A percentile compares a stretch with the other conserved stretches of the same genome.
phyloP scores from a whole-genome alignment of 768 basidiomycete species.

The Serendipita sp. region DNA sequence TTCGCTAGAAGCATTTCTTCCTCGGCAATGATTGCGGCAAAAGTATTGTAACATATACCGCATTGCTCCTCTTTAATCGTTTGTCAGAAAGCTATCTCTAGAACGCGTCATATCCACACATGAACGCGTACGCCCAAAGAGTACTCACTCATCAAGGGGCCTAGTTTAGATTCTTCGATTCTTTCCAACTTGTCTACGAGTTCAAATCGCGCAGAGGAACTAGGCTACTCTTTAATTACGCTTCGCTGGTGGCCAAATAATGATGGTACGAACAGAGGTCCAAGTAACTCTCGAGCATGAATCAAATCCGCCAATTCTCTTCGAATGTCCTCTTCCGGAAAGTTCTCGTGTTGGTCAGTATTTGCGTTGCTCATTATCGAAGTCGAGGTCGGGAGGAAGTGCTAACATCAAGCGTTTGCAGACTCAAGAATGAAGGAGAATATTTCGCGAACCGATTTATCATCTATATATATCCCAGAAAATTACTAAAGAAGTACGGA shows the following conservation, averaged over 20 bases:
- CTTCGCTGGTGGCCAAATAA: no score
- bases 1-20: slow-evolving; percentile 59
- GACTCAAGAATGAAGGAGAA: no score
- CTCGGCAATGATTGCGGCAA: slow-evolving; percentile 52
- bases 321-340: background rate
- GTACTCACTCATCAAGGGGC: background rate
- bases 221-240: background rate
- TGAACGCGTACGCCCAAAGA: no score
- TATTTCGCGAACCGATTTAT: no score
- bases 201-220: background rate
- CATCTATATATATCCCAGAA: no score
- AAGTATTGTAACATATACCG: slow-evolving; percentile 59
- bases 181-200: slow-evolving; percentile 2
- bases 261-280: background rate
- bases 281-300: background rate
- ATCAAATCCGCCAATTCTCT: background rate
- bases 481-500: no score
- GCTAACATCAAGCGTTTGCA: no score
- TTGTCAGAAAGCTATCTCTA: background rate
- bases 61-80: slow-evolving; percentile 43
- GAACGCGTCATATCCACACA: no score
- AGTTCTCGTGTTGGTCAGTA: no score
- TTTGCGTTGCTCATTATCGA: no score
- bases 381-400: no score
- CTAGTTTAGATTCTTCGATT: background rate